phyloP scores from a whole-genome alignment of 345 rosid species.

The Syzygium oleosum region DNA sequence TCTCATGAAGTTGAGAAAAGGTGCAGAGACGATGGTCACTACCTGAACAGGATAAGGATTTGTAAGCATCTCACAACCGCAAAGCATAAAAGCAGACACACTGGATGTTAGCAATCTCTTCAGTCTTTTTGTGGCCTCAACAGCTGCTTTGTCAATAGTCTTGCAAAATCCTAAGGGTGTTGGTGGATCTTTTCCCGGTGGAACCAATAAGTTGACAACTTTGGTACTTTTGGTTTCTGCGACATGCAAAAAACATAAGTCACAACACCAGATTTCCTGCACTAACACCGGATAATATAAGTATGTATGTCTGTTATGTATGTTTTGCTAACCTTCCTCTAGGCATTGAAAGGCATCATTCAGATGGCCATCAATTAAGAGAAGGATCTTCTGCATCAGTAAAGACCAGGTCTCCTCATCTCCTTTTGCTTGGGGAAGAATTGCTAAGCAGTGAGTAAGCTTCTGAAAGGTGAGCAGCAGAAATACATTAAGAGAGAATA shows the following conservation, averaged over 20 bases:
- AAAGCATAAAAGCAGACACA: slow-evolving; percentile 45
- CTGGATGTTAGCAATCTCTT: slow-evolving; percentile 31
- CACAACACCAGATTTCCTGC: background rate
- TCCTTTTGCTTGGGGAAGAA: slow-evolving; percentile 81
- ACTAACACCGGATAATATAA: background rate
- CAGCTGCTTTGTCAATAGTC: slow-evolving; percentile 8
- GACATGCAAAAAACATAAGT: background rate
- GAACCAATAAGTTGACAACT: slow-evolving; percentile 53
- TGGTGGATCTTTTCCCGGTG: slow-evolving; percentile 68
- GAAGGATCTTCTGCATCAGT: slow-evolving; percentile 62
- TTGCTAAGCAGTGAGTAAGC: slow-evolving; percentile 62
- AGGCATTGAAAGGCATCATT: slow-evolving; percentile 64
- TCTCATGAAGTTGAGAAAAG: background rate
- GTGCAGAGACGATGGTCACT: background rate
- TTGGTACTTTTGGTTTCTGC: slow-evolving; percentile 55
- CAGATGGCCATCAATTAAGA: slow-evolving; percentile 45
- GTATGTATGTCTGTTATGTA: slow-evolving; percentile 3
- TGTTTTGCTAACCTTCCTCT: slow-evolving; percentile 58
- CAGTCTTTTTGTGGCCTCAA: slow-evolving; percentile 30
- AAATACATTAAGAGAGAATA: background rate
- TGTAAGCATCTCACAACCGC: slow-evolving; percentile 62
- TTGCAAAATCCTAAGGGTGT: slow-evolving; percentile 40
- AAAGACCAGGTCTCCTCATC: slow-evolving; percentile 69
- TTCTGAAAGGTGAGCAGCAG: slow-evolving; percentile 40
- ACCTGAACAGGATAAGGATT: slow-evolving; percentile 71